phyloP scores from a whole-genome alignment of 768 basidiomycete genomes.

The Psilocybe tampanensis region DNA sequence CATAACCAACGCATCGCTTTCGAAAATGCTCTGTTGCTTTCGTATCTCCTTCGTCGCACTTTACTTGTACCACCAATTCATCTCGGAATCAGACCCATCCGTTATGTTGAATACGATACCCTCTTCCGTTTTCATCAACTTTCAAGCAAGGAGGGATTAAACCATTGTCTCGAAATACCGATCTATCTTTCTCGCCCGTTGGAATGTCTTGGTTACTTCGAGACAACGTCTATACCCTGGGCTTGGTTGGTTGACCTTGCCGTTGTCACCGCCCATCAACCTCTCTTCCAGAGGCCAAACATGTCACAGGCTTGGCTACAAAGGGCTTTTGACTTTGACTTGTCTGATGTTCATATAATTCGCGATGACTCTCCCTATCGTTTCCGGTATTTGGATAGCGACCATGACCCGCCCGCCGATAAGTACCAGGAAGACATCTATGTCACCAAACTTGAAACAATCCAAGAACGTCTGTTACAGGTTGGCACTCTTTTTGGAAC shows the following conservation, averaged over 20 bases:
- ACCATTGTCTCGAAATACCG: constrained; percentile 49
- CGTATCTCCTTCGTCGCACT: constrained; percentile 72
- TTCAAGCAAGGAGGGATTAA: constrained; percentile 51
- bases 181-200: constrained; percentile 37
- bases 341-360: constrained; percentile 47
- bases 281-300: constrained; percentile 52
- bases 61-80: constrained; percentile 78
- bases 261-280: constrained; percentile 35
- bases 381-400: constrained; percentile 60
- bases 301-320: constrained; percentile 51
- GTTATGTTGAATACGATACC: constrained; percentile 56
- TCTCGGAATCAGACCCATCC: constrained; percentile 61
- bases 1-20: constrained; percentile 88
- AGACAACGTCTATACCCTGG: constrained; percentile 71
- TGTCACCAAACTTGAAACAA: constrained; percentile 42
- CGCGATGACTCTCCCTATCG: constrained; percentile 62
- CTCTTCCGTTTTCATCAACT: constrained; percentile 47
- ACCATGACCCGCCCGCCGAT: constrained; percentile 23
- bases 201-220: constrained; percentile 63
- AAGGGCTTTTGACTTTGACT: constrained; percentile 37
- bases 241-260: constrained; percentile 65
- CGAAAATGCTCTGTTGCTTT: constrained; percentile 81
- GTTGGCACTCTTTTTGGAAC: constrained; percentile 81
- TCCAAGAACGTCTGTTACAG: constrained; percentile 56
- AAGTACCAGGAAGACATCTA: constrained; percentile 48